Evolutionary conservation across 1,139 yeast species (phyloP), one percentile per base, ranked within the genome.

Genomic region (Ashbya aceris): DNA sequence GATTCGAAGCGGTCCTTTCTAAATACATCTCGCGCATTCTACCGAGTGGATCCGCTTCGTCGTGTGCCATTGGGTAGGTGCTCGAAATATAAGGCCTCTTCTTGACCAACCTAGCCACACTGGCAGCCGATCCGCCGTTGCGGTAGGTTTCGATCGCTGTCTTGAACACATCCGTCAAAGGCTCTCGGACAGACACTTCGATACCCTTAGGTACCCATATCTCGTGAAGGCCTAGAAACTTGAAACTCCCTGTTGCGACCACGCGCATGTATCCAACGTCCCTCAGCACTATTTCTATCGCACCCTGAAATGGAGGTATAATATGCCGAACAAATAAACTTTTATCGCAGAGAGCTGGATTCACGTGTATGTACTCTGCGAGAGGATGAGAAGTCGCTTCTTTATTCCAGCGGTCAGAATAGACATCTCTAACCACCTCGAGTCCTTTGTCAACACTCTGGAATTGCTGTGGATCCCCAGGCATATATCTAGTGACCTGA

Each of bases 231-330:
- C 72, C 70, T 7, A 56, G 61, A 27, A 49, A 62, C 2, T 62
- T 58, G 40, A 69, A 64, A n/a, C 50, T 55, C 1, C 94, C 91
- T 0, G 83, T 77, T 1, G 86, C 79, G 20, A 72, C 73, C 30
- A 85, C 58, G 41, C 79, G 77, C 2, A 85, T 51, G 49, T 74
- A 77, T 0, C 95, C 95, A 11, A 82, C 56, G 42, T 82, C 82
- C 39, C 79, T 76, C 10, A 86, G 54, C 0, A 84, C 84, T 26
- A 85, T 54, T 51, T 83, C 91, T 13, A 82, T 67, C 2, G 77
- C 65, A 0, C 89, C 93, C 40, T 64, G 65, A 50, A 80, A 80
- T n/a, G 84, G 83, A 0, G 89, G 87, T 4, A 81, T 65, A 2
- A 73, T 65, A 46, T 67, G 77, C 42, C 76, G 63, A 2, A 60